phyloP scores from a whole-genome alignment of 257 asterid species.

The Solanum neorickii region DNA sequence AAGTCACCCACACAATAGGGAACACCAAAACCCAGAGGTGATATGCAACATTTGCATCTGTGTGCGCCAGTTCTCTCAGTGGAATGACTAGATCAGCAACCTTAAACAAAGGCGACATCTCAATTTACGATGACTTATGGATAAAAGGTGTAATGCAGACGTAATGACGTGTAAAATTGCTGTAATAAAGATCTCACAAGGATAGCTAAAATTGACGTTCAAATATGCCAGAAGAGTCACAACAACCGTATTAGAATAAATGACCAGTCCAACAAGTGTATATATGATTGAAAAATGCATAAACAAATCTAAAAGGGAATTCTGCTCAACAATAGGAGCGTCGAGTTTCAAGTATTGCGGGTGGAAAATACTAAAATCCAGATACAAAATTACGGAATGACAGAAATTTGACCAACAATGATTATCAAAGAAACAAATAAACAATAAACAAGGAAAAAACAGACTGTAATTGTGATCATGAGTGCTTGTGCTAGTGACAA shows the following conservation, averaged over 20 bases:
- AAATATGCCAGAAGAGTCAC: not conserved
- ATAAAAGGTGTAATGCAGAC: not conserved
- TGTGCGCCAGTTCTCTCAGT: conserved; percentile 87
- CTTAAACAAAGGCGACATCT: conserved; percentile 20
- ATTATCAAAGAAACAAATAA: not conserved
- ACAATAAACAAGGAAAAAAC: not conserved
- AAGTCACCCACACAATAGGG: conserved; percentile 99
- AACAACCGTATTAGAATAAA: not conserved
- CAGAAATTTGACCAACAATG: not conserved
- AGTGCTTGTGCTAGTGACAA: not conserved
- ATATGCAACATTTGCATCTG: conserved; percentile 91
- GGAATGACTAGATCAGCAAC: conserved; percentile 92
- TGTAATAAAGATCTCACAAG: not conserved
- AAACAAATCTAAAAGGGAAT: not conserved
- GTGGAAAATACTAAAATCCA: not conserved
- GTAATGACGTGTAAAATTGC: not conserved
- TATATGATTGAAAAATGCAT: not conserved
- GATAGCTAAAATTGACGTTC: not conserved
- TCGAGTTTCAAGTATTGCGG: not conserved
- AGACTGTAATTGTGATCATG: not conserved
- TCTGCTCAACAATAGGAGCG: not conserved
- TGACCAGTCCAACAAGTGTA: not conserved
- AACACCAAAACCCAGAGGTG: conserved; percentile 97
- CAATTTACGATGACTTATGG: not conserved
- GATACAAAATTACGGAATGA: not conserved